Base-by-base conservation (phyloP, 2,329 filamentous ascomycete species). In the Fusarium pseudoanthophilum region DNA sequence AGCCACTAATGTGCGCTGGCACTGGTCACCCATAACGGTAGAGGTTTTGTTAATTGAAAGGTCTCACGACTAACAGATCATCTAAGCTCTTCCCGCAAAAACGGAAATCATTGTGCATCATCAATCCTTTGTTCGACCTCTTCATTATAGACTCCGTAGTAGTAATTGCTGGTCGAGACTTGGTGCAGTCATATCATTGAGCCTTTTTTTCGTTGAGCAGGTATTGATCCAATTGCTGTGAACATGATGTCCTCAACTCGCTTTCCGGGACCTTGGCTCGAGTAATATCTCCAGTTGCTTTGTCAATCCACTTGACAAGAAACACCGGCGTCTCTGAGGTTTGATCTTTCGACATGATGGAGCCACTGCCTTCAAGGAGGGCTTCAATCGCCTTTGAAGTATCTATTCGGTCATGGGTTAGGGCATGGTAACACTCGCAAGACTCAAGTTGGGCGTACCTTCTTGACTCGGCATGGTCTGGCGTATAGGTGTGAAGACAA, bases 121-220 rank as follows among this genome's bases (percentile, higher is more conserved):
- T 49, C 9, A 16, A 15, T 49, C 10, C 7, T 45, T 40, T 34
- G 60, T 45, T 21, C 36, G 21, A 48, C 20, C 18, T 20, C 11
- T 24, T 43, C 42, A 66, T 13, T 48, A 80, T 80, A 77, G 74
- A 80, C 8, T 69, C 78, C 15, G 46, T 59, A 30, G n/a, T 68
- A 75, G 4, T 69, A 69, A 20, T 51, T 80, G 45, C 49, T 72
- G 24, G 65, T 80, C 9, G 76, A 80, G 69, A 79, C 78, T n/a
- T 80, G 75, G 79, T 10, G 7, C 8, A 20, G 4, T 46, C 10
- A 9, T 28, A 26, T 28, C 11, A 28, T 16, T 28, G 9, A 39
- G 13, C 9, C 34, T 21, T 39, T 3, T 11, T 4, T 20, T 28
- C 26, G 11, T 2, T 16, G 3, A 28, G 34, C 13, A 53, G 9